Evolutionary conservation across 495 filamentous ascomycete species (phyloP), one percentile per base, ranked within the genome.

Genomic region (Amniculicola lignicola): DNA sequence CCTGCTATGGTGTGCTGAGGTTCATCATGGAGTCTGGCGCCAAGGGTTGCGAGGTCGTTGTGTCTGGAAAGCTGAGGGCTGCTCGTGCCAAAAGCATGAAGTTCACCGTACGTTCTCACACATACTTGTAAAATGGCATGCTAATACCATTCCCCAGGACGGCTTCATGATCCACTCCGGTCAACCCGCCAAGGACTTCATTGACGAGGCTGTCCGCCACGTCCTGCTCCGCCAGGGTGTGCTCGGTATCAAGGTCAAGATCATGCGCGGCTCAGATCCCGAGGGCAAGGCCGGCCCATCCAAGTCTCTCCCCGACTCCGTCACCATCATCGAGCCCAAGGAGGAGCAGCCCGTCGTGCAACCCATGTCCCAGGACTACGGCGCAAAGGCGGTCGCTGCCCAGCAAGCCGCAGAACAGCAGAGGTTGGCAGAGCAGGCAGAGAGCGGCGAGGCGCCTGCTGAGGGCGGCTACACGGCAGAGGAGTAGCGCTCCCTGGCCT

Each of bases 161-260:
- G 93, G 93, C 70, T 98, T 98, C 89, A 98, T 98, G 93, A 98
- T 98, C 82, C 93, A 98, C 88, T 97, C 93, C 71, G 93, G 93
- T 79, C 93, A 97, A 72, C 93, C 93, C 65, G 94, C 93, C 67
- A 91, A 93, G 78, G 93, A 98, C 78, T 98, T 98, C 82, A 98
- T 98, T 76, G 93, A 98, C 82, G 82, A 77, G 69, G 94, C 93
- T 59, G 96, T 90, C 66, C 92, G 93, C 66, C 93, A 98, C 88
- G 93, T 98, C 64, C 90, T 98, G 54, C 90, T 98, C 72, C 88
- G 93, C 77, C 93, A 98, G 81, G 93, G 93, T 86, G 93, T 98
- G 63, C 82, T 98, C 54, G 93, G 93, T 79, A 97, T 98, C 84
- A 98, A 98, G 83, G 93, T 98, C 73, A 98, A 98, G 90, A 98